A percentile compares a stretch with the other conserved stretches of the same genome.
Conservation (phyloP, 306 rosid species). For the Neltuma alba region DNA sequence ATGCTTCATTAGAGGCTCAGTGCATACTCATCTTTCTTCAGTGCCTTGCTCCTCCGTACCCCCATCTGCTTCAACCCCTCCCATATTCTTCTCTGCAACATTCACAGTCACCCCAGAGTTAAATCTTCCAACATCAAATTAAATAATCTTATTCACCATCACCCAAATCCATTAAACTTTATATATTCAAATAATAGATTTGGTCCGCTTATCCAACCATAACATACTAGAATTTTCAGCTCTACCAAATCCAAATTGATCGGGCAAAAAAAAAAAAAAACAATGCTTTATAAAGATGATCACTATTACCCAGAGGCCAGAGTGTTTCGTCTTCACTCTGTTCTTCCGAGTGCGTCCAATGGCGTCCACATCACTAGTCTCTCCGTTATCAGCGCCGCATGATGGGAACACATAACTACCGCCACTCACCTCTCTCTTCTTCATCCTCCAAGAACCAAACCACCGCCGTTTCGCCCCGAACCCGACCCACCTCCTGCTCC, state of each 20-base stretch:
- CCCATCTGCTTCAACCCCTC: constrained; percentile 74
- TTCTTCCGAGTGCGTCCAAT: constrained; percentile 24
- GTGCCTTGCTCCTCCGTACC: constrained; percentile 66
- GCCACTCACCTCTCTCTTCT: constrained; percentile 56
- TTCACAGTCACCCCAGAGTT: background rate
- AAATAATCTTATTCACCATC: no score
- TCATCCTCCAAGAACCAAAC: constrained; percentile 64
- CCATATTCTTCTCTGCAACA: constrained; percentile 56
- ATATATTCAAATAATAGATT: no score
- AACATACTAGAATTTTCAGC: no score
- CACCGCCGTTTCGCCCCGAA: constrained; percentile 32
- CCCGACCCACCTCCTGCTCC: constrained; percentile 36
- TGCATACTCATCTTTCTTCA: constrained; percentile 45
- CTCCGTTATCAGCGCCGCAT: constrained; percentile 37
- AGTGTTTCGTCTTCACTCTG: constrained; percentile 39
- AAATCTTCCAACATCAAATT: no score
- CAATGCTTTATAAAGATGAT: background rate
- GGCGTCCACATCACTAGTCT: constrained; percentile 19
- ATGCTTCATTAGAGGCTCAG: background rate
- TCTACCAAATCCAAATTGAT: background rate
- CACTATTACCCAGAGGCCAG: constrained; percentile 62
- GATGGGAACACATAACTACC: constrained; percentile 70
- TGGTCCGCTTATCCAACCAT: no score
- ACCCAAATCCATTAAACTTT: no score
- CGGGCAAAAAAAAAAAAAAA: no score